Evolutionary conservation across 441 rosid genomes (phyloP).

Genomic region (Omphalea diandra): DNA sequence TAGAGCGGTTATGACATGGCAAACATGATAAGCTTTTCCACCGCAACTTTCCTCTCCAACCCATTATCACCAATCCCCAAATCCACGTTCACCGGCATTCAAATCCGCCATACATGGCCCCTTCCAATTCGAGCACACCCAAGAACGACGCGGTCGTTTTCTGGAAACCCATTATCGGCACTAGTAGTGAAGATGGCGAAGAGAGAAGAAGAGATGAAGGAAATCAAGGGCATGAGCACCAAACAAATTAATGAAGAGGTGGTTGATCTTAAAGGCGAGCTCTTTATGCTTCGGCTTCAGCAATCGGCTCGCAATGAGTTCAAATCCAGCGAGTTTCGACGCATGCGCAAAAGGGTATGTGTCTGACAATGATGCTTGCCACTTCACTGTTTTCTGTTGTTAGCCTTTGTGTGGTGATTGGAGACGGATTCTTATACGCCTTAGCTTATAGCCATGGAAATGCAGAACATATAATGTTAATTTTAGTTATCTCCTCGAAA

Average conservation of each 20-base stretch:
- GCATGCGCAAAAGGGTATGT: slow-evolving; percentile 80
- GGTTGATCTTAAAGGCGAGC: slow-evolving; percentile 85
- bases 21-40: slow-evolving; percentile 57
- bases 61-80: slow-evolving; percentile 28
- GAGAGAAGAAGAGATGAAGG: slow-evolving; percentile 74
- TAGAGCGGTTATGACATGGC: background rate
- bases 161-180: slow-evolving; percentile 26
- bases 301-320: slow-evolving; percentile 82
- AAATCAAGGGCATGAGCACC: slow-evolving; percentile 62
- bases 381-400: background rate
- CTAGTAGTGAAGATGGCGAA: slow-evolving; percentile 80
- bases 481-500: background rate
- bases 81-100: slow-evolving; percentile 53
- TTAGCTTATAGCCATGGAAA: background rate
- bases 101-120: slow-evolving; percentile 39
- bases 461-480: background rate
- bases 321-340: slow-evolving; percentile 85
- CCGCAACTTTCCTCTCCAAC: slow-evolving; percentile 34
- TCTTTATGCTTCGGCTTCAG: slow-evolving; percentile 85
- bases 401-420: background rate
- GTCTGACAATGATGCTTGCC: background rate
- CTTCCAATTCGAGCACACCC: slow-evolving; percentile 28
- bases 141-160: slow-evolving; percentile 23
- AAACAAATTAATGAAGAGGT: slow-evolving; percentile 85
- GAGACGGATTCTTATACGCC: background rate